Conservation (phyloP, 2,329 filamentous ascomycete genomes). For the Scedosporium aurantiacum region DNA sequence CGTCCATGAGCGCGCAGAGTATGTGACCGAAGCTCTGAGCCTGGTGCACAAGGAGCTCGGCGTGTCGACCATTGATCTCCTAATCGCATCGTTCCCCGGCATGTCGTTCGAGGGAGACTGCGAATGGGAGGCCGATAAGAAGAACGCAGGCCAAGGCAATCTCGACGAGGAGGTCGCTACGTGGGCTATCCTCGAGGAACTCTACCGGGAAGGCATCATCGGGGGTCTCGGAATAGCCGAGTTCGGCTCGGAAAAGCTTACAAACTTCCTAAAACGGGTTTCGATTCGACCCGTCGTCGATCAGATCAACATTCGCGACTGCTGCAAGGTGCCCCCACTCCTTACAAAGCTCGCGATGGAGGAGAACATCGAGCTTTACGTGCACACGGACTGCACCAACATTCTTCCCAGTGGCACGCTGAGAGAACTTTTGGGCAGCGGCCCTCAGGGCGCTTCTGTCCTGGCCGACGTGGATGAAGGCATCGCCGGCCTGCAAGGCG, state of each 20-base stretch:
- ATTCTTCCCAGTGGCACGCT: conserved; percentile 79
- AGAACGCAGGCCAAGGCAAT: conserved; percentile 49
- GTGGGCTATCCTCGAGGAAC: conserved; percentile 61
- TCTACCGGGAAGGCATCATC: conserved; percentile 62
- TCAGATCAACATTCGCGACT: conserved; percentile 93
- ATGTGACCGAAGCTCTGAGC: conserved; percentile 67
- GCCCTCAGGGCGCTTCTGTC: conserved; percentile 61
- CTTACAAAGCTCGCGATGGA: conserved; percentile 75
- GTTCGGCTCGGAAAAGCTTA: conserved; percentile 75
- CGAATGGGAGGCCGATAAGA: conserved; percentile 61
- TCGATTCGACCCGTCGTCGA: conserved; percentile 69
- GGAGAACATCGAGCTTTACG: conserved; percentile 74
- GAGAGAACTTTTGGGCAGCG: conserved; percentile 68
- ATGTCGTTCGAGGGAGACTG: conserved; percentile 90
- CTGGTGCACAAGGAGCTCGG: conserved; percentile 73
- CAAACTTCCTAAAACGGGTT: conserved; percentile 63
- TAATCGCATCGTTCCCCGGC: conserved; percentile 88
- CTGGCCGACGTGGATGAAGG: conserved; percentile 49
- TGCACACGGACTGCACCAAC: conserved; percentile 89
- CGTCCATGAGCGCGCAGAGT: conserved; percentile 50
- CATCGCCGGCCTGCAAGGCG: conserved; percentile 54
- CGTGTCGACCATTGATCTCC: conserved; percentile 65
- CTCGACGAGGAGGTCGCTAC: conserved; percentile 58
- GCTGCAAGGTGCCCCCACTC: conserved; percentile 87
- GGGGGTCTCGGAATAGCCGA: conserved; percentile 75